Percentiles rank a stretch among this genome's conserved stretches.
Conservation (phyloP, 106 monocot species). For the Alisma plantagoaquatica region DNA sequence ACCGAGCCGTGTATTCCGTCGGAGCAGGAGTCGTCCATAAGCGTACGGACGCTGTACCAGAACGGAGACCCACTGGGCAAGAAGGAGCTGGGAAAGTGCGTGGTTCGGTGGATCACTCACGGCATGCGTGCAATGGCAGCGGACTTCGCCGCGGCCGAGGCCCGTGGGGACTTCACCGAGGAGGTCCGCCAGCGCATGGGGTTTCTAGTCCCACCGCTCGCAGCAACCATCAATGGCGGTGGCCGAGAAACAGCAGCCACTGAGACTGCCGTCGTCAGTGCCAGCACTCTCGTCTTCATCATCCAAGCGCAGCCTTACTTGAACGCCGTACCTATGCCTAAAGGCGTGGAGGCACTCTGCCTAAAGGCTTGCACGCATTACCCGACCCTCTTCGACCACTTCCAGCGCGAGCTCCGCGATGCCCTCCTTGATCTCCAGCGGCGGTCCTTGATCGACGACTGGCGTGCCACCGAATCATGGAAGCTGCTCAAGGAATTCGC, state of each 20-base stretch:
- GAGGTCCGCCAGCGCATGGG: conserved; percentile 54
- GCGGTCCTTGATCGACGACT: conserved; percentile 37
- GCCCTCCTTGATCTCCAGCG: conserved; percentile 58
- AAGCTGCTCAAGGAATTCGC: conserved; percentile 87
- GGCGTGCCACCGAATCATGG: conserved; percentile 73
- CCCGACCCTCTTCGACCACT: conserved; percentile 91
- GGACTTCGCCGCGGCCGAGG: conserved; percentile 62
- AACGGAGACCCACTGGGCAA: conserved; percentile 66
- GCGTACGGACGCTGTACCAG: conserved; percentile 57
- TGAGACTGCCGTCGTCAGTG: background rate
- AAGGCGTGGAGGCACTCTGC: conserved; percentile 82
- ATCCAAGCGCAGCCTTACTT: conserved; percentile 91
- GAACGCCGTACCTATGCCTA: conserved; percentile 71
- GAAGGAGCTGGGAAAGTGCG: conserved; percentile 74
- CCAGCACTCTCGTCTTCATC: conserved; percentile 53
- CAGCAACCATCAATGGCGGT: too few species aligned
- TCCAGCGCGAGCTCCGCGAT: conserved; percentile 83
- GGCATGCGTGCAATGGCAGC: conserved; percentile 93
- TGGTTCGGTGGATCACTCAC: conserved; percentile 73
- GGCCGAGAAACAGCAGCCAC: background rate
- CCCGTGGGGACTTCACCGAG: conserved; percentile 46
- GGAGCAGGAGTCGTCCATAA: conserved; percentile 50
- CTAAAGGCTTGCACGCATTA: conserved; percentile 97
- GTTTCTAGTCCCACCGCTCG: too few species aligned
- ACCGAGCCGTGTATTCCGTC: background rate